Evolutionary conservation across 1,284 basidiomycete species (phyloP).

Genomic region (Cryptococcus sp.): DNA sequence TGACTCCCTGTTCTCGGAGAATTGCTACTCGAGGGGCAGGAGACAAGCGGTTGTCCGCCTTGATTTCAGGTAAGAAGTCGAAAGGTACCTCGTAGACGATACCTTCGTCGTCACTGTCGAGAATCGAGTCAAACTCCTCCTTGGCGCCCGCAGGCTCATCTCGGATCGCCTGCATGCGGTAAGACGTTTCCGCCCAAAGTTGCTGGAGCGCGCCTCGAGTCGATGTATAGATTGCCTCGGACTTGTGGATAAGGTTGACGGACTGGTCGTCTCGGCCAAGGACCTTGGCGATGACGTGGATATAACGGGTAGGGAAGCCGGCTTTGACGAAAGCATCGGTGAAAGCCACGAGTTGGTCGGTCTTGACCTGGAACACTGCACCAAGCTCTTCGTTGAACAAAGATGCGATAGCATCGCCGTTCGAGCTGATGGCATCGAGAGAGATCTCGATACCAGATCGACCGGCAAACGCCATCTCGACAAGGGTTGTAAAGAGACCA

Average conservation of each 20-base stretch:
- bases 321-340: slow-evolving; percentile 64
- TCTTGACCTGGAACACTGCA: slow-evolving; percentile 82
- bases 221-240: slow-evolving; percentile 64
- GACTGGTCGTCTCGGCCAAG: slow-evolving; percentile 62
- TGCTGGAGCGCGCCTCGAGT: slow-evolving; percentile 75
- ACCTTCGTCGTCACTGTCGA: slow-evolving; percentile 65
- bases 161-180: slow-evolving; percentile 83
- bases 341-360: slow-evolving; percentile 64
- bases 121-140: slow-evolving; percentile 82
- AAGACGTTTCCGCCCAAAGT: slow-evolving; percentile 93
- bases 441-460: slow-evolving; percentile 66
- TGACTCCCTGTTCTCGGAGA: slow-evolving; percentile 96
- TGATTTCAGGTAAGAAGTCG: slow-evolving; percentile 60
- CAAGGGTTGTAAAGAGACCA: slow-evolving; percentile 85
- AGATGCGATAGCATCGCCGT: slow-evolving; percentile 64
- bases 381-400: slow-evolving; percentile 98
- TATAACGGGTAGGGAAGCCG: slow-evolving; percentile 71
- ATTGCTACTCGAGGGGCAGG: slow-evolving; percentile 86
- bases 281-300: slow-evolving; percentile 76
- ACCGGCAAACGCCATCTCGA: slow-evolving; percentile 97
- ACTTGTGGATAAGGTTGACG: slow-evolving; percentile 63
- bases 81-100: slow-evolving; percentile 70
- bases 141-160: slow-evolving; percentile 78
- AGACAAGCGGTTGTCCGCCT: slow-evolving; percentile 26
- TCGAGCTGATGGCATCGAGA: slow-evolving; percentile 56